Percentiles rank a stretch among this genome's conserved stretches.
These are phyloP conservation scores for Apiospora marii DNA, from an alignment of 2,329 filamentous ascomycete species.

Conservation along the genomic window DNA sequence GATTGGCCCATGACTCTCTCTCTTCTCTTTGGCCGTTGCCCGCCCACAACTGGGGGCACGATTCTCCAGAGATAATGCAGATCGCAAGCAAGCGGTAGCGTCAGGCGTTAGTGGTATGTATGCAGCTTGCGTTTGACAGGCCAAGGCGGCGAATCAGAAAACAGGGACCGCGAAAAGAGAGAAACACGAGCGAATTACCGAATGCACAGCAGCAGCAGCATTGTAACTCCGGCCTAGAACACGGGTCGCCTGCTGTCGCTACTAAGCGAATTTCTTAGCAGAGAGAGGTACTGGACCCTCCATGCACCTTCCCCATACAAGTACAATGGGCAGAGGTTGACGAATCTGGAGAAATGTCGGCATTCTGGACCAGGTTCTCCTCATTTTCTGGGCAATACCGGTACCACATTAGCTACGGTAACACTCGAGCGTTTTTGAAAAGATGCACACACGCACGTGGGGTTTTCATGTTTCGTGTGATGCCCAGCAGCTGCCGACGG, in stretches of 20 bases:
- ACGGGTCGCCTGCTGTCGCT: not conserved
- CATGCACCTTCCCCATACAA: not conserved
- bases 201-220: not conserved
- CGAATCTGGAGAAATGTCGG: conserved; percentile 19
- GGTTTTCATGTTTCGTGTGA: conserved; percentile 5
- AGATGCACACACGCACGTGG: conserved; percentile 4
- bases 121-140: conserved; percentile 6
- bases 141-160: conserved; percentile 10
- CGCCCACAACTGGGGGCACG: conserved; percentile 7
- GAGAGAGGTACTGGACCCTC: not conserved
- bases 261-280: not conserved
- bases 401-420: not conserved
- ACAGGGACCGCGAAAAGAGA: not conserved
- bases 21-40: not conserved
- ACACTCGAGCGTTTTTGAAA: no score
- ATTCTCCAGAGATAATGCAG: conserved; percentile 18
- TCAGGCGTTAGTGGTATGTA: not conserved
- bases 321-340: not conserved
- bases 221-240: not conserved
- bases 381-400: conserved; percentile 1
- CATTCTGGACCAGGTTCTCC: conserved; percentile 9
- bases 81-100: not conserved
- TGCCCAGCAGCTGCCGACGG: not conserved
- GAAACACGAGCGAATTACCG: conserved; percentile 2
- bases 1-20: not conserved